Evolutionary conservation across 345 rosid genomes (phyloP), one percentile per base, ranked within the genome.

Genomic region (Odontarrhena argentea): DNA sequence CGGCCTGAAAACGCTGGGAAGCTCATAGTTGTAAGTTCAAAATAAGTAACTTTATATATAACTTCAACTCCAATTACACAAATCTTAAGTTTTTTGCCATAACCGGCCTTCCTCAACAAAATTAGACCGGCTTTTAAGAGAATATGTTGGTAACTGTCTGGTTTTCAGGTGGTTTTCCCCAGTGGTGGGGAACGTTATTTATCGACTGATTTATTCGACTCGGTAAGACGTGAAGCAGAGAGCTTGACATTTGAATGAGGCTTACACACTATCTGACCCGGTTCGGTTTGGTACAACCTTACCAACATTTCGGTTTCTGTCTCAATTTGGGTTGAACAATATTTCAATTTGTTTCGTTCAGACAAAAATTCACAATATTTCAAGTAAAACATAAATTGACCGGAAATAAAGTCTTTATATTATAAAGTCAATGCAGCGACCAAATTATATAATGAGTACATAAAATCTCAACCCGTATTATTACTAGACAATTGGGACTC

Each of bases 171-270:
- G 70, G 12, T 89, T 47, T 83, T 89, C 64, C 91, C 94, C 10
- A 89, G 96, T 43, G 82, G 78, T 14, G 94, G 92, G 8, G 94
- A 89, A 79, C 89, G 91, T 35, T 89, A 89, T 74, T 73, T 87
- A 6, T 85, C 94, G 2, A 73, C 89, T 7, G 71, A 34, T 30
- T 77, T 87, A 49, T 85, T 87, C 28, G 83, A 83, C 12, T 81
- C 91, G 1, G 70, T 80, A 38, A 83, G 78, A 68, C 61, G 6
- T 0, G 88, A 89, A 52, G 86, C 81, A 5, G 82, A 80, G 60
- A 85, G 65, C 56, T 77, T 87, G 81, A 40, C 78, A 28, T 58
- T 82, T 15, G 79, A 81, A 8, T 76, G 62, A 80, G 46, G 28
- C 9, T 22, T 38, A 1, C 41, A 35, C 9, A 37, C 12, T 28